Percentiles rank a stretch among this genome's conserved stretches.
Conservation (phyloP, 495 filamentous ascomycete genomes). For the Annulohypoxylon moriforme region DNA sequence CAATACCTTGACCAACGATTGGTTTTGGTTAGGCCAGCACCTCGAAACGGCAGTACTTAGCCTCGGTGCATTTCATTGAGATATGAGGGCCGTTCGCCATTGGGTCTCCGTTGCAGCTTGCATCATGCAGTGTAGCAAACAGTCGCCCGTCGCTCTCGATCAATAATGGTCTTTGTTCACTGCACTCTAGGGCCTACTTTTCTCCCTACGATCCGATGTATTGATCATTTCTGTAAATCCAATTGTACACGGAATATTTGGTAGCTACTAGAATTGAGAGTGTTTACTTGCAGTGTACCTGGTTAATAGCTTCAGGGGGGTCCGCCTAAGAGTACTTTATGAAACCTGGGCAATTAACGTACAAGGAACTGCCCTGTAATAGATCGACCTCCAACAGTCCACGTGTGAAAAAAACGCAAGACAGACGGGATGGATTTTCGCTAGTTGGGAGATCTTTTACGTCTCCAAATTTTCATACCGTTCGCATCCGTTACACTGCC, state of each 20-base stretch:
- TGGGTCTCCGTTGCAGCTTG: constrained; percentile 31
- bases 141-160: constrained; percentile 27
- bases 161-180: constrained; percentile 28
- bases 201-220: neutral
- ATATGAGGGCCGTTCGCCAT: constrained; percentile 37
- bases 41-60: constrained; percentile 41
- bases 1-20: constrained; percentile 8
- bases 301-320: too few relatives aligned
- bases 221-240: neutral
- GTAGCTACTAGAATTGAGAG: neutral
- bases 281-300: neutral
- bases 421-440: constrained; percentile 4
- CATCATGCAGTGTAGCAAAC: constrained; percentile 46
- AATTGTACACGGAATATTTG: neutral
- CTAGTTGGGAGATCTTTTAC: neutral
- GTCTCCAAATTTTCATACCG: too few relatives aligned
- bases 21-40: constrained; percentile 33
- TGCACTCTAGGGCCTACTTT: neutral
- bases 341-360: neutral
- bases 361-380: constrained; percentile 7
- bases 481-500: neutral
- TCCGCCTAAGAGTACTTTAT: neutral
- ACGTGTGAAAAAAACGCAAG: constrained; percentile 23
- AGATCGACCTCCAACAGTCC: neutral
- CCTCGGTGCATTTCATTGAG: constrained; percentile 42